Conservation (phyloP, 768 basidiomycete species). For the Termitomyces sp. region DNA sequence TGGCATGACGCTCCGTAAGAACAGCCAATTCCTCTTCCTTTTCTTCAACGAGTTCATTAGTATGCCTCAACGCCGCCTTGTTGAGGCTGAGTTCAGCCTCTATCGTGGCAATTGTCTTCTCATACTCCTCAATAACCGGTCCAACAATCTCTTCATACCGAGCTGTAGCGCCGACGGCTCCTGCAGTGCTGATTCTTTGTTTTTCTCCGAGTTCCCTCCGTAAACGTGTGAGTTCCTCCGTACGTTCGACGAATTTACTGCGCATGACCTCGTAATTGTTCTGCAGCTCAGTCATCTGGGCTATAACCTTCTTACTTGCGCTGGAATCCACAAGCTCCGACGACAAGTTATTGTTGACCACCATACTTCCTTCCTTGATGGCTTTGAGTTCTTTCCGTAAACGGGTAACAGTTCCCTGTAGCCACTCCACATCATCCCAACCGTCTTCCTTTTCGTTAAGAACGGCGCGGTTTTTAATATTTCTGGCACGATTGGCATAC, state of each 20-base stretch:
- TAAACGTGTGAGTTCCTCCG: constrained; percentile 80
- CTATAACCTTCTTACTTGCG: constrained; percentile 71
- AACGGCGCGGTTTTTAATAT: constrained; percentile 93
- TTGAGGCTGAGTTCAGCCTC: constrained; percentile 90
- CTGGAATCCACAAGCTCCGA: constrained; percentile 45
- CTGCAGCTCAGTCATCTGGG: constrained; percentile 81
- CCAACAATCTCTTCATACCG: constrained; percentile 93
- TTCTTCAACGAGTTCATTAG: constrained; percentile 91
- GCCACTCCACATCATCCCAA: constrained; percentile 98
- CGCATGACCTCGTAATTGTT: constrained; percentile 83
- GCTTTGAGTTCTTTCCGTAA: constrained; percentile 83
- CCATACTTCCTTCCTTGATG: constrained; percentile 64
- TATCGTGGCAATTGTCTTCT: constrained; percentile 93
- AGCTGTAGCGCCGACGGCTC: constrained; percentile 63
- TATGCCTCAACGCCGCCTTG: constrained; percentile 80
- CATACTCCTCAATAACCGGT: constrained; percentile 98
- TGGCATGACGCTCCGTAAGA: constrained; percentile 65
- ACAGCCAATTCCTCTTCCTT: constrained; percentile 77
- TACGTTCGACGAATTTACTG: constrained; percentile 83
- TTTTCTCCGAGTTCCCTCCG: constrained; percentile 76
- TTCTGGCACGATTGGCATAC: constrained; percentile 95
- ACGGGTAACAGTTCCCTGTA: constrained; percentile 82
- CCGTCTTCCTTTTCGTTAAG: constrained; percentile 95
- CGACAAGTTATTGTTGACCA: constrained; percentile 23
- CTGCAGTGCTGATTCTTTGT: constrained; percentile 56